Conservation (phyloP, 805 yeast genomes). For the Ogataea nitratoaversa region DNA sequence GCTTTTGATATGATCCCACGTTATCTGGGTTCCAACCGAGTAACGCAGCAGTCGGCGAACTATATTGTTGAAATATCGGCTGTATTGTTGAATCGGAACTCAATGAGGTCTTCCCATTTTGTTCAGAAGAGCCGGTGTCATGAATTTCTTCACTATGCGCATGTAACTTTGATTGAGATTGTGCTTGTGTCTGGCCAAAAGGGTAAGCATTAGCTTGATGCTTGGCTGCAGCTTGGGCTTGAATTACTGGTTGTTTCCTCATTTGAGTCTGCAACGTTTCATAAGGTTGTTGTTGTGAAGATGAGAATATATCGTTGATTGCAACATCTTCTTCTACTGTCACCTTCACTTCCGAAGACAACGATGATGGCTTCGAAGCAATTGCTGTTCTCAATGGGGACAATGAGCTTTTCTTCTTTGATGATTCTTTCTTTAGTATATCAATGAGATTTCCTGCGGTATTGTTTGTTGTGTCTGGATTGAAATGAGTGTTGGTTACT, state of each 20-base stretch:
- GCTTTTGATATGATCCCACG: conserved; percentile 20
- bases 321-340: conserved; percentile 24
- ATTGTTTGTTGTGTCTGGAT: background rate
- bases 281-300: conserved; percentile 11
- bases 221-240: conserved; percentile 8
- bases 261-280: conserved; percentile 22
- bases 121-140: background rate
- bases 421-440: conserved; percentile 15
- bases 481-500: background rate
- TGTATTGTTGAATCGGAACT: background rate
- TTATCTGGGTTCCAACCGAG: conserved; percentile 20
- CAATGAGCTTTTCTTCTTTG: conserved; percentile 12
- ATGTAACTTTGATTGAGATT: conserved; percentile 2
- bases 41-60: conserved; percentile 9
- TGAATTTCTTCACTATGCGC: conserved; percentile 3
- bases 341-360: conserved; percentile 3
- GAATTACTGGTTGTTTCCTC: conserved; percentile 15
- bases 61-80: conserved; percentile 13
- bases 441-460: conserved; percentile 6
- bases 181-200: conserved; percentile 16
- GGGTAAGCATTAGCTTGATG: conserved; percentile 10
- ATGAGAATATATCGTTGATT: conserved; percentile 31
- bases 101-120: background rate
- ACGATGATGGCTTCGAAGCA: background rate
- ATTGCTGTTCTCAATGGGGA: conserved; percentile 22